phyloP scores from a whole-genome alignment of 176 grass and related monocot species.

The Chrysopogon serrulatus region DNA sequence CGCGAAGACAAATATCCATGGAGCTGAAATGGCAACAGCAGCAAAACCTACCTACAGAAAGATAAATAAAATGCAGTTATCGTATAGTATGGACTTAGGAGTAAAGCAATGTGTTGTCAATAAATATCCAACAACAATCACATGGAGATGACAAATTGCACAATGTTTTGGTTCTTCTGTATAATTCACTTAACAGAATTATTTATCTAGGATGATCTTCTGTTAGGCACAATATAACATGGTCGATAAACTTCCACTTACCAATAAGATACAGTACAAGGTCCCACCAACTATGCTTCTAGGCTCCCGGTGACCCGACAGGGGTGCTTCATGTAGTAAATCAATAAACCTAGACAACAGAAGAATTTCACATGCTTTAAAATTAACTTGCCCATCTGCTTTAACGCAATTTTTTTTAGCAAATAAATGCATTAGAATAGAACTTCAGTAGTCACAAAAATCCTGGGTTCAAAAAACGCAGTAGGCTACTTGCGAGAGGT shows the following conservation, averaged over 20 bases:
- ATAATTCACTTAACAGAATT: not conserved
- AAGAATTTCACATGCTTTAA: not conserved
- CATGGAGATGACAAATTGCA: not conserved
- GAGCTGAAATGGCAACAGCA: slow-evolving; percentile 69
- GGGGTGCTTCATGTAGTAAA: slow-evolving; percentile 72
- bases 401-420: not conserved
- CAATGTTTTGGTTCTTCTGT: not conserved
- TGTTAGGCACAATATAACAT: not conserved
- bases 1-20: slow-evolving; percentile 78
- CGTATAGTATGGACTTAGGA: not conserved
- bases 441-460: not conserved
- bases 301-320: slow-evolving; percentile 77
- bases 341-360: slow-evolving; percentile 72
- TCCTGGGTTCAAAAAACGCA: not conserved
- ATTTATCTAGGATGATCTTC: not conserved
- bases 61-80: slow-evolving; percentile 21
- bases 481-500: not conserved
- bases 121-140: not conserved
- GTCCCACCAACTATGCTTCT: slow-evolving; percentile 79
- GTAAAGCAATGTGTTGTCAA: not conserved
- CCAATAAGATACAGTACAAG: slow-evolving; percentile 91
- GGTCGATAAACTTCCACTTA: slow-evolving; percentile 39
- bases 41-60: slow-evolving; percentile 73
- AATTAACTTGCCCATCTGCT: not conserved
- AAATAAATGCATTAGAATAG: not conserved